Base-by-base conservation (phyloP, 2,329 filamentous ascomycete species). In the Verticillium nubilum region DNA sequence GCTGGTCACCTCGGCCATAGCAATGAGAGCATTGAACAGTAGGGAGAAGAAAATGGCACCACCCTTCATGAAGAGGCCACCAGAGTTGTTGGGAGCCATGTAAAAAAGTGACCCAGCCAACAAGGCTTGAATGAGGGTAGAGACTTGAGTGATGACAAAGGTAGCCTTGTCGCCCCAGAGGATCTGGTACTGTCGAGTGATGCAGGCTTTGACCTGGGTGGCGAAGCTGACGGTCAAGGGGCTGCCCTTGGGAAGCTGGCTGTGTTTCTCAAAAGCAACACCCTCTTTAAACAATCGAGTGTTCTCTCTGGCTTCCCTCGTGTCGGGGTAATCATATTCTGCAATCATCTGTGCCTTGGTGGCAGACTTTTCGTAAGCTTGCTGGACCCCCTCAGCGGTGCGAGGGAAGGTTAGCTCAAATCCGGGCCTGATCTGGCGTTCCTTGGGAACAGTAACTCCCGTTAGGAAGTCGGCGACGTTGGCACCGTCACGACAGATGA, bases 41-140 rank as follows among this genome's bases (percentile, higher is more conserved):
- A 89, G 74, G 1, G 86, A 76, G 56, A 89, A 81, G 76, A 90
- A 90, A 4, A 87, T 72, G 0, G 86, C 80, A 57, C 87, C 88
- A 0, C 80, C 79, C 65, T 88, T 88, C 65, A 83, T 68, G 68
- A 90, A 90, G 0, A 90, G 71, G 9, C 87, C 87, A 1, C 72
- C 76, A 0, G 85, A 83, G 56, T 80, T 84, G 26, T 73, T 61
- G 0, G 86, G 80, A 0, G 86, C 82, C 59, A 86, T 79, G 72
- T 89, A 90, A 72, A 90, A 90, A 3, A 90, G 76, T 0, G 86
- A 89, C 6, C 86, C 87, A 1, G 81, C 77, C 60, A 90, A 82
- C 5, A 90, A 70, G 0, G 86, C 85, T 65, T 88, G 84, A 0
- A 78, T 65, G 7, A 89, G 66, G 1, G 82, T 86, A 0, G 80